These are phyloP conservation scores for Begonia fuchsioides DNA, from an alignment of 306 rosid genomes.

Conservation along the genomic window DNA sequence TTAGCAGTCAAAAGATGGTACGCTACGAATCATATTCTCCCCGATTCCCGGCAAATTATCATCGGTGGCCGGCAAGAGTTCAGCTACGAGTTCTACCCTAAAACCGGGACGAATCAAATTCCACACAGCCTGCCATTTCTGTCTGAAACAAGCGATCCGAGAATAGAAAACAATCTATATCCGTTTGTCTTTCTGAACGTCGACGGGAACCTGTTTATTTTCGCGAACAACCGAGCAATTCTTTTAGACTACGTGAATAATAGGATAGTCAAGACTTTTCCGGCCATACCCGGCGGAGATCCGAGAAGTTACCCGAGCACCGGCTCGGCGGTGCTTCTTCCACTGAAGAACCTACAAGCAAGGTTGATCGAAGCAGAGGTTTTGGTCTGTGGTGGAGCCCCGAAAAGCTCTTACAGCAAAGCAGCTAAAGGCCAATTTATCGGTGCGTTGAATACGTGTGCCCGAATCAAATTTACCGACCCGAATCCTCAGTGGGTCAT, in stretches of 20 bases:
- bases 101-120: not conserved
- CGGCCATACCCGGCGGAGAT: conserved; percentile 44
- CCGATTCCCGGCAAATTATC: conserved; percentile 46
- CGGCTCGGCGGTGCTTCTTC: conserved; percentile 53
- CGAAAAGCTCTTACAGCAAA: conserved; percentile 14
- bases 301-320: conserved; percentile 59
- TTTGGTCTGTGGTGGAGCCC: conserved; percentile 57
- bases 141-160: conserved; percentile 19
- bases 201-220: conserved; percentile 52
- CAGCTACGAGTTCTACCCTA: conserved; percentile 49
- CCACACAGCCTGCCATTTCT: conserved; percentile 24
- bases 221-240: conserved; percentile 43
- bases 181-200: conserved; percentile 48
- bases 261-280: conserved; percentile 27
- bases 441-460: conserved; percentile 30
- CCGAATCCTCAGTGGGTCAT: conserved; percentile 31
- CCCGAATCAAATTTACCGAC: conserved; percentile 33
- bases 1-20: conserved; percentile 30
- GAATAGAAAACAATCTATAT: conserved; percentile 42
- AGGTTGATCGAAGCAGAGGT: conserved; percentile 27
- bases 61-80: conserved; percentile 44
- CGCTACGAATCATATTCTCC: conserved; percentile 39
- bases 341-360: conserved; percentile 25
- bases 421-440: conserved; percentile 2
- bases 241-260: conserved; percentile 27